Evolutionary conservation across 441 rosid species (phyloP).

Genomic region (Jatropha multifida): DNA sequence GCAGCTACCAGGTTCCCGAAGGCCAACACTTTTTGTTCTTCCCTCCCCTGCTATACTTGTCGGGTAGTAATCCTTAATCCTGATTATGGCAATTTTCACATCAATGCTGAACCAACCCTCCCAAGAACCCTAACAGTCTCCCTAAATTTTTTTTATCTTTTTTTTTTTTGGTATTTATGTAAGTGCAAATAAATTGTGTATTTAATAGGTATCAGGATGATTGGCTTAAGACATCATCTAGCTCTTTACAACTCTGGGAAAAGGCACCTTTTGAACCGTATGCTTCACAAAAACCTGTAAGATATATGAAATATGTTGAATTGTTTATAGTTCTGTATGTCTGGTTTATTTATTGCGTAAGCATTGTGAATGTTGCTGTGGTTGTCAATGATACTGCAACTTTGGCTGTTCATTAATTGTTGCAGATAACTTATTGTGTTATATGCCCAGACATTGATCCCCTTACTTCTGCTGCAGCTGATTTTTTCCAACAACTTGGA

Average conservation of each 20-base stretch:
- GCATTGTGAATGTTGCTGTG: slow-evolving; percentile 12
- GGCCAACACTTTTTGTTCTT: slow-evolving; percentile 82
- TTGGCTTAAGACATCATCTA: slow-evolving; percentile 95
- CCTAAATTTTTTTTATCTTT: not conserved
- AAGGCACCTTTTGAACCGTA: slow-evolving; percentile 99
- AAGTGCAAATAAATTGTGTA: slow-evolving; percentile 23
- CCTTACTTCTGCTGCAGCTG: slow-evolving; percentile 88
- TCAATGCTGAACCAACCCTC: too few species aligned
- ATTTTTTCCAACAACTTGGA: slow-evolving; percentile 98
- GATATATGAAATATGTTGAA: slow-evolving; percentile 27
- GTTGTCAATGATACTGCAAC: slow-evolving; percentile 19
- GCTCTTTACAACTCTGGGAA: slow-evolving; percentile 92
- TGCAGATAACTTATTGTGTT: slow-evolving; percentile 83
- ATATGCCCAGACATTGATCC: slow-evolving; percentile 99
- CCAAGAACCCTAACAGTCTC: too few species aligned
- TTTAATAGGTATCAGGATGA: slow-evolving; percentile 95
- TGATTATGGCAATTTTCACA: slow-evolving; percentile 4
- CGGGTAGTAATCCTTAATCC: slow-evolving; percentile 58
- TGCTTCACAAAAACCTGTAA: slow-evolving; percentile 86
- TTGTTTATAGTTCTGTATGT: slow-evolving; percentile 1
- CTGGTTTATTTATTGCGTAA: slow-evolving; percentile 12
- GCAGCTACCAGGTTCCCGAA: slow-evolving; percentile 46
- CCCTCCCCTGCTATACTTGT: slow-evolving; percentile 98
- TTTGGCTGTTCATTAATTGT: slow-evolving; percentile 31
- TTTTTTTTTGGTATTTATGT: not conserved